A percentile compares a stretch with the other conserved stretches of the same genome.
Conservation (phyloP, 2,329 filamentous ascomycete genomes). For the Cryphonectria radicalis region DNA sequence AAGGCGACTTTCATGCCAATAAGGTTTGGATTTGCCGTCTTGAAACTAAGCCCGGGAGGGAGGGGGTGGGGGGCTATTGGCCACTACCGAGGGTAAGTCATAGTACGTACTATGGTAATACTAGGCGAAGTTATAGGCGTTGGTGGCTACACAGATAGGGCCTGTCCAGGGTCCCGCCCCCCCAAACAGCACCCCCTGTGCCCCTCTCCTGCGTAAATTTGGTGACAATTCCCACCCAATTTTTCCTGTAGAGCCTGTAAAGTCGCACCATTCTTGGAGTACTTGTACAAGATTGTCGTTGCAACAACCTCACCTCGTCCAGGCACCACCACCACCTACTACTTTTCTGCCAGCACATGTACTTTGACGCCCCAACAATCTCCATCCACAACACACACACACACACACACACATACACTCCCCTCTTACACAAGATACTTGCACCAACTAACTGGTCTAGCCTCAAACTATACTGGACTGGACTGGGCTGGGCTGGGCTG, state of each 20-base stretch:
- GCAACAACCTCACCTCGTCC: neutral
- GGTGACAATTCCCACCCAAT: slow-evolving; percentile 5
- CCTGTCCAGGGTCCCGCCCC: neutral
- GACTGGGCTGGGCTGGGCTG: neutral
- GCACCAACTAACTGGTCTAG: neutral
- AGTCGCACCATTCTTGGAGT: slow-evolving; percentile 2
- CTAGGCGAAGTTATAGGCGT: neutral
- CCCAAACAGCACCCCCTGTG: neutral
- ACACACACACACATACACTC: neutral
- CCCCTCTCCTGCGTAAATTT: slow-evolving; percentile 1
- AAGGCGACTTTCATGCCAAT: neutral
- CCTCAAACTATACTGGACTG: neutral
- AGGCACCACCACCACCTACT: neutral
- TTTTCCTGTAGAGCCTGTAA: neutral
- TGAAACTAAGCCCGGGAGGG: neutral
- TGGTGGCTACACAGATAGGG: neutral
- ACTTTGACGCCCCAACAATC: neutral
- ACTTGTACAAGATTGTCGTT: slow-evolving; percentile 5
- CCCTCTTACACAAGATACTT: no score
- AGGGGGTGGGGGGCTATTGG: no score
- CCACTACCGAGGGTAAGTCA: neutral
- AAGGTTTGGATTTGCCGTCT: neutral
- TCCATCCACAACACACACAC: neutral
- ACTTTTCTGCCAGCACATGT: neutral
- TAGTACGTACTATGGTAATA: neutral